These are phyloP conservation scores for Gelatoporia subvermispora DNA, from an alignment of 768 basidiomycete species.

Conservation along the genomic window DNA sequence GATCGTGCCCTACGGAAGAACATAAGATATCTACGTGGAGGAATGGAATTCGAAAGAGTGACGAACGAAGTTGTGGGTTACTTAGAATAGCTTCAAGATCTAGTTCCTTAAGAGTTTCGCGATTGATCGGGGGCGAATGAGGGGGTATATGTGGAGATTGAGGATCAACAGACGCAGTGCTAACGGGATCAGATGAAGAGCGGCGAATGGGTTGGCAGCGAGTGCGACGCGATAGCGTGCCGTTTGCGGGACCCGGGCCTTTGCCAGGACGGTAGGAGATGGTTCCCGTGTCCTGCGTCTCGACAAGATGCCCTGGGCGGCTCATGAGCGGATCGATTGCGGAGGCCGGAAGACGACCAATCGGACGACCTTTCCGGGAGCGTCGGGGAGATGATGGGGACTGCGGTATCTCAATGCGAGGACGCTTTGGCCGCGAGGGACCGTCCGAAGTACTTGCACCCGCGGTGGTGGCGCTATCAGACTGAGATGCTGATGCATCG, in stretches of 20 bases:
- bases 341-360: conserved; percentile 4
- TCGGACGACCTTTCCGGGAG: conserved; percentile 11
- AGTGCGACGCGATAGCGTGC: too few relatives aligned
- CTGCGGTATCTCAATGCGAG: conserved; percentile 23
- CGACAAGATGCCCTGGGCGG: conserved; percentile 7
- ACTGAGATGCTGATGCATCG: background rate
- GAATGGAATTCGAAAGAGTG: conserved; percentile 1
- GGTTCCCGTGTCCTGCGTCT: conserved; percentile 25
- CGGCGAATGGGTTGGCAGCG: conserved; percentile 1
- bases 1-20: conserved; percentile 64
- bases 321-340: conserved; percentile 8
- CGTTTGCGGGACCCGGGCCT: conserved; percentile 17
- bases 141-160: conserved; percentile 58
- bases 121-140: conserved; percentile 71
- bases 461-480: too few relatives aligned
- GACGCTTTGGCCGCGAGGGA: conserved; percentile 23
- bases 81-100: conserved; percentile 82
- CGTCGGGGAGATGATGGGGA: conserved; percentile 12
- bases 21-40: conserved; percentile 10
- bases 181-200: conserved; percentile 23
- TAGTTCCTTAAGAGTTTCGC: conserved; percentile 77
- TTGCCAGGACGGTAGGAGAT: conserved; percentile 17
- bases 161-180: conserved; percentile 34
- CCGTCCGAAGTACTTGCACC: conserved; percentile 8
- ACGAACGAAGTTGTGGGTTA: conserved; percentile 88